A percentile compares a stretch with the other conserved stretches of the same genome.
Evolutionary conservation across 1,284 basidiomycete species (phyloP).

Genomic region (Mycena sp.): DNA sequence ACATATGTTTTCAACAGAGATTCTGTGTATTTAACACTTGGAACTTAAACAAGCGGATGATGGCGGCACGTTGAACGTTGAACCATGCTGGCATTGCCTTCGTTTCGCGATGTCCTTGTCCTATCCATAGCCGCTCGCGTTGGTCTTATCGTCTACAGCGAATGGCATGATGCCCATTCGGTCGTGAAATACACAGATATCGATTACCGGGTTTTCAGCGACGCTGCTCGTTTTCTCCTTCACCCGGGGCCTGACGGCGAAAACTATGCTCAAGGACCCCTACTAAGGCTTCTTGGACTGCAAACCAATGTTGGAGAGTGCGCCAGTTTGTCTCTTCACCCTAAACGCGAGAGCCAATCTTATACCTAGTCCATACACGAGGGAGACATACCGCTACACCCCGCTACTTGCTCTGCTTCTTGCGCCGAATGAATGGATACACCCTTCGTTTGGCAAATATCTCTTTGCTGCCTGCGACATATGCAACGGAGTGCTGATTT

Average conservation of each 20-base stretch:
- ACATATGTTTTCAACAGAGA: constrained; percentile 9
- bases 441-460: constrained; percentile 90
- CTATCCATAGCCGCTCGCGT: constrained; percentile 71
- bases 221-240: constrained; percentile 82
- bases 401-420: constrained; percentile 89
- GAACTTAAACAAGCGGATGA: no score
- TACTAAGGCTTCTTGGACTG: constrained; percentile 47
- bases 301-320: constrained; percentile 73
- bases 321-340: constrained; percentile 38
- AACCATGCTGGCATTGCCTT: constrained; percentile 24
- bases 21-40: constrained; percentile 2
- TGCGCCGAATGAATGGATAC: constrained; percentile 82
- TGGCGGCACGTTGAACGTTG: no score
- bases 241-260: constrained; percentile 48
- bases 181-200: constrained; percentile 97
- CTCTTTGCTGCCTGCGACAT: constrained; percentile 91
- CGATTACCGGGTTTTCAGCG: constrained; percentile 96
- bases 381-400: constrained; percentile 97
- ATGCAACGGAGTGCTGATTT: constrained; percentile 82
- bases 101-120: constrained; percentile 63
- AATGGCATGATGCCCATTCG: constrained; percentile 86
- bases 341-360: constrained; percentile 15
- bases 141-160: constrained; percentile 82
- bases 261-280: constrained; percentile 70
- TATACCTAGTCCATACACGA: constrained; percentile 82